phyloP scores from a whole-genome alignment of 345 rosid species.

The Physaria fendleri region DNA sequence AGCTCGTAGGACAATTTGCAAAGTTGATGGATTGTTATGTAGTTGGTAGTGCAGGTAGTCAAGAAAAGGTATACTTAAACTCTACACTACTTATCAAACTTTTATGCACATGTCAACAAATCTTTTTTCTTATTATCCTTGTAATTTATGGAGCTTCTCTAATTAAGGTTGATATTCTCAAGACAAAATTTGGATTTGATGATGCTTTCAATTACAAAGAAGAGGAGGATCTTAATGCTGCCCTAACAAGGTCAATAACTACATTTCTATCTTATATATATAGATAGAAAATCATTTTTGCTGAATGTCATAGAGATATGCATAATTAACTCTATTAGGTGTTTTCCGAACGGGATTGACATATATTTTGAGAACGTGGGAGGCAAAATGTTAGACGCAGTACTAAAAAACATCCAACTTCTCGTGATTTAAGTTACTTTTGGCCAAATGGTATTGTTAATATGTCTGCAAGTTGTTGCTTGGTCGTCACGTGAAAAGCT shows the following conservation, averaged over 20 bases:
- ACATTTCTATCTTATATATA: not conserved
- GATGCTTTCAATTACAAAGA: constrained; percentile 59
- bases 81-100: not conserved
- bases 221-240: constrained; percentile 34
- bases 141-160: not conserved
- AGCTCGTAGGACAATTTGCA: constrained; percentile 60
- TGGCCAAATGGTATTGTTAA: too few relatives aligned
- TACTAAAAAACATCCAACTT: constrained; percentile 47
- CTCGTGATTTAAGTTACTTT: too few relatives aligned
- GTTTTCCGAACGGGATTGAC: constrained; percentile 55
- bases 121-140: not conserved
- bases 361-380: constrained; percentile 64
- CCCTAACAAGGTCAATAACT: constrained; percentile 37
- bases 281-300: not conserved
- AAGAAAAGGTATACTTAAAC: constrained; percentile 36
- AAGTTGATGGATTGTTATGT: constrained; percentile 51
- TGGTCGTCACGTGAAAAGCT: too few relatives aligned
- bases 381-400: constrained; percentile 62
- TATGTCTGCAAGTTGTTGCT: too few relatives aligned
- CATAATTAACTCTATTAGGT: constrained; percentile 38
- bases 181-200: constrained; percentile 48
- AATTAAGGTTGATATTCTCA: constrained; percentile 44
- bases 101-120: not conserved
- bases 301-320: not conserved
- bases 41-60: constrained; percentile 51